Evolutionary conservation across 139 green algal genomes (phyloP).

Genomic region (Tetratostichococcus sp.): DNA sequence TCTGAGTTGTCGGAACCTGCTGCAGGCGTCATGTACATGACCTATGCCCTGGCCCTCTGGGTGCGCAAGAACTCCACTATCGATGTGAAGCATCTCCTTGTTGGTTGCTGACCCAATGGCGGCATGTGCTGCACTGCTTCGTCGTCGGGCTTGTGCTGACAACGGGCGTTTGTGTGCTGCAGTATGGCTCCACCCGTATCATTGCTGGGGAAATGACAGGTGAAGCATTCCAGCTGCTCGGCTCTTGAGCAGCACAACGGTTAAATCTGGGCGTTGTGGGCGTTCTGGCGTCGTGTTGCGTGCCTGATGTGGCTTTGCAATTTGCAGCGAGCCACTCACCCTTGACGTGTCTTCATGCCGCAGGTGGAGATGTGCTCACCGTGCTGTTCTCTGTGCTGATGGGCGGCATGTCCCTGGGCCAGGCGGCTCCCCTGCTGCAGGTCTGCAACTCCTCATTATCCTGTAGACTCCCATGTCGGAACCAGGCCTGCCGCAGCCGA

Average conservation of each 20-base stretch:
- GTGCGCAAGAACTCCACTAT: neutral
- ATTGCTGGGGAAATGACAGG: constrained; percentile 46
- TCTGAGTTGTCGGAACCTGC: no score
- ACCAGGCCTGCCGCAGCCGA: neutral
- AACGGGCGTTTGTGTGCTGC: no score
- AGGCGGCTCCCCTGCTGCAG: constrained; percentile 40
- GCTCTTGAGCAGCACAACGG: no score
- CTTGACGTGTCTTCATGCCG: no score
- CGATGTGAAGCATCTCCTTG: no score
- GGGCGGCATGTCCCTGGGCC: constrained; percentile 59
- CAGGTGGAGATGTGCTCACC: constrained; percentile 54
- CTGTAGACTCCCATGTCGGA: neutral
- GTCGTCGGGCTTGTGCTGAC: no score
- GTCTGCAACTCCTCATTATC: neutral
- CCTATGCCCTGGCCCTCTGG: constrained; percentile 60
- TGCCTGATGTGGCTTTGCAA: no score
- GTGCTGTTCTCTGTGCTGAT: constrained; percentile 77
- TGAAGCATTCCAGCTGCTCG: constrained; percentile 1
- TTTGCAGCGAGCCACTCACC: no score
- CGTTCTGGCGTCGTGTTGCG: no score
- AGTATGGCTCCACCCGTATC: constrained; percentile 60
- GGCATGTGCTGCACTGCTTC: no score
- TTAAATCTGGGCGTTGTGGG: no score
- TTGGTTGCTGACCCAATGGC: no score
- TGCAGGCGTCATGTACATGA: constrained; percentile 20